Percentiles rank a stretch among this genome's conserved stretches.
These are phyloP conservation scores for Arthrobotrys megalospora DNA, from an alignment of 2,329 filamentous ascomycete species.

Conservation along the genomic window DNA sequence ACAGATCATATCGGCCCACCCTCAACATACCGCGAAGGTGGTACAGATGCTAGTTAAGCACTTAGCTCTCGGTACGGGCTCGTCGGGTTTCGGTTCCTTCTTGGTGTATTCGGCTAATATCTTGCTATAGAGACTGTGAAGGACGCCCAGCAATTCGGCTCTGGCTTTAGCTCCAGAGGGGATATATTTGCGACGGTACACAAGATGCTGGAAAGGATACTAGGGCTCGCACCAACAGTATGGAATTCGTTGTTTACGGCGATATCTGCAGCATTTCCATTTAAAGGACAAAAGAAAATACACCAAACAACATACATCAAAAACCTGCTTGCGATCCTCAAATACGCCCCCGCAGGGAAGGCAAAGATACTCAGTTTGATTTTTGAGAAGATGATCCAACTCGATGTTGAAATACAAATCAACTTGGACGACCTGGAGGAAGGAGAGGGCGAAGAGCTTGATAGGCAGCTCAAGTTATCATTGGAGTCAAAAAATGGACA, in stretches of 20 bases:
- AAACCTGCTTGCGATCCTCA: conserved; percentile 83
- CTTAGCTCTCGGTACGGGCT: conserved; percentile 74
- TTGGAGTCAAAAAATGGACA: conserved; percentile 60
- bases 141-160: conserved; percentile 71
- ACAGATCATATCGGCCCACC: conserved; percentile 84
- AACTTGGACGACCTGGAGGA: conserved; percentile 95
- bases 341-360: conserved; percentile 83
- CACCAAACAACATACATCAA: conserved; percentile 89
- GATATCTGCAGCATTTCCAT: conserved; percentile 76
- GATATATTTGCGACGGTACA: conserved; percentile 82
- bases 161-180: conserved; percentile 74
- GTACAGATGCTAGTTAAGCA: conserved; percentile 85
- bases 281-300: conserved; percentile 80
- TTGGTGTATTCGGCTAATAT: conserved; percentile 66
- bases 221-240: conserved; percentile 84
- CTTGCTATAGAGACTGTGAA: conserved; percentile 68
- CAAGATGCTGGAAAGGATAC: conserved; percentile 79
- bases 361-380: conserved; percentile 86
- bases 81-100: conserved; percentile 68
- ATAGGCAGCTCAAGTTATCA: conserved; percentile 72
- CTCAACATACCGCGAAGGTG: conserved; percentile 80
- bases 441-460: conserved; percentile 73
- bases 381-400: conserved; percentile 88
- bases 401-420: conserved; percentile 94
- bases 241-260: conserved; percentile 76